Percentiles rank a stretch among this genome's conserved stretches.
These are phyloP conservation scores for Triticum dicoccoides DNA, from an alignment of 176 grass and related monocot genomes.

Conservation along the genomic window DNA sequence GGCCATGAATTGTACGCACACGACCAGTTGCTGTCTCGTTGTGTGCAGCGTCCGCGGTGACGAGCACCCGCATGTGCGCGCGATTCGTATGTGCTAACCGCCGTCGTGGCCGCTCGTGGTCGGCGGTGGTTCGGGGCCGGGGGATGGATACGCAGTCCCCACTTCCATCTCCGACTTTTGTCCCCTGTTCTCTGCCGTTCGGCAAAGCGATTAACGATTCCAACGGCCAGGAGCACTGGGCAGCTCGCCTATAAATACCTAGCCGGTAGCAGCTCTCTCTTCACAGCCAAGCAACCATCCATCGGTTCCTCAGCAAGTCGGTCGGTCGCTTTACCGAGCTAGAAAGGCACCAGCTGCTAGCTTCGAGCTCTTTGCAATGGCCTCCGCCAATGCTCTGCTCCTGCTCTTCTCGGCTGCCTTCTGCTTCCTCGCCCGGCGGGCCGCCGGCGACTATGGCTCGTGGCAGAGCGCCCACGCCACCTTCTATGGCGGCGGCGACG, in stretches of 20 bases:
- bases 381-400: slow-evolving; percentile 32
- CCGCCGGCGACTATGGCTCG: slow-evolving; percentile 44
- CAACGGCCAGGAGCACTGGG: slow-evolving; percentile 37
- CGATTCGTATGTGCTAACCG: slow-evolving; percentile 50
- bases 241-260: slow-evolving; percentile 49
- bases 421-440: slow-evolving; percentile 22
- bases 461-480: slow-evolving; percentile 86
- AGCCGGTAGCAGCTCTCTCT: slow-evolving; percentile 41
- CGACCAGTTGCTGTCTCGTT: slow-evolving; percentile 26
- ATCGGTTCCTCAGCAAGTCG: slow-evolving; percentile 8
- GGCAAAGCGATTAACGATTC: slow-evolving; percentile 50
- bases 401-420: slow-evolving; percentile 36
- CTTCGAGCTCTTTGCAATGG: slow-evolving; percentile 35
- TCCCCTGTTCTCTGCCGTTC: neutral
- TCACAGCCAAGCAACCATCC: slow-evolving; percentile 58
- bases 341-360: neutral
- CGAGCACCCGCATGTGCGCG: slow-evolving; percentile 72
- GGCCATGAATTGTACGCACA: neutral
- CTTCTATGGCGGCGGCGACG: slow-evolving; percentile 82
- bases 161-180: slow-evolving; percentile 17
- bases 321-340: neutral
- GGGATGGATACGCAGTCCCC: slow-evolving; percentile 4
- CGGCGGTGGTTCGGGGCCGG: slow-evolving; percentile 18
- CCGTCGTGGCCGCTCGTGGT: slow-evolving; percentile 32
- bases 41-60: neutral